A percentile compares a stretch with the other conserved stretches of the same genome.
These are phyloP conservation scores for Cercospora beticola DNA, from an alignment of 2,329 filamentous ascomycete genomes.

Conservation along the genomic window DNA sequence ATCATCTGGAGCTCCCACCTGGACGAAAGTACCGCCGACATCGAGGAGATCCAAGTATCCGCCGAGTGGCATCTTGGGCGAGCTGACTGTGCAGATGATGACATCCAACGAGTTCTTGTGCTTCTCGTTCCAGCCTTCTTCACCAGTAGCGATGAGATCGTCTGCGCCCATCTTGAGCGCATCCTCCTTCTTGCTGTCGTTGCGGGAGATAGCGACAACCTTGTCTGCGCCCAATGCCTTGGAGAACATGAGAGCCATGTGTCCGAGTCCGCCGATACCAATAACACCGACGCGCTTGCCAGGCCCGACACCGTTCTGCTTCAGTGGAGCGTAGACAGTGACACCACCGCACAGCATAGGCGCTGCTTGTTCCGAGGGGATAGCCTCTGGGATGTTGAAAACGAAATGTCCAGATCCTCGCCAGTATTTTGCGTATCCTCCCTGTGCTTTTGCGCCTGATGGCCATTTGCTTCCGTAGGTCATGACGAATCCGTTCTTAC, in stretches of 20 bases:
- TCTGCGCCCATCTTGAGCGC: constrained; percentile 63
- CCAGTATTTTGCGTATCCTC: constrained; percentile 58
- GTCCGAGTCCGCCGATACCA: constrained; percentile 62
- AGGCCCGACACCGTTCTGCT: constrained; percentile 64
- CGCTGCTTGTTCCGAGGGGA: constrained; percentile 55
- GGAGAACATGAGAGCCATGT: constrained; percentile 70
- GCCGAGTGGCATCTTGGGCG: constrained; percentile 60
- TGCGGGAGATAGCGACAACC: constrained; percentile 66
- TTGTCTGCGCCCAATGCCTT: constrained; percentile 68
- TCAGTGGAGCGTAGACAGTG: constrained; percentile 69
- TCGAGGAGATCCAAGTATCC: constrained; percentile 62
- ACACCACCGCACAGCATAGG: constrained; percentile 77
- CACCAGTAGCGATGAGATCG: constrained; percentile 56
- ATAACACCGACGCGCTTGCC: constrained; percentile 71
- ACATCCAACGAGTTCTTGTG: constrained; percentile 56
- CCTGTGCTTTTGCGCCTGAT: constrained; percentile 53
- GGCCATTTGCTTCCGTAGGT: constrained; percentile 32
- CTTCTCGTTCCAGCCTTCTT: constrained; percentile 60
- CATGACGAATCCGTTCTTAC: constrained; percentile 34
- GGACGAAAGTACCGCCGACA: constrained; percentile 62
- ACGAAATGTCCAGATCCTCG: constrained; percentile 55
- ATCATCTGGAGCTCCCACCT: constrained; percentile 65
- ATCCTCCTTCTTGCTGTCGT: constrained; percentile 58
- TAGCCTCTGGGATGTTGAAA: constrained; percentile 52
- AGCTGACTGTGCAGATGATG: constrained; percentile 59